A percentile compares a stretch with the other conserved stretches of the same genome.
Conservation (phyloP, 2,329 filamentous ascomycete species). For the Fusarium transvaalense region DNA sequence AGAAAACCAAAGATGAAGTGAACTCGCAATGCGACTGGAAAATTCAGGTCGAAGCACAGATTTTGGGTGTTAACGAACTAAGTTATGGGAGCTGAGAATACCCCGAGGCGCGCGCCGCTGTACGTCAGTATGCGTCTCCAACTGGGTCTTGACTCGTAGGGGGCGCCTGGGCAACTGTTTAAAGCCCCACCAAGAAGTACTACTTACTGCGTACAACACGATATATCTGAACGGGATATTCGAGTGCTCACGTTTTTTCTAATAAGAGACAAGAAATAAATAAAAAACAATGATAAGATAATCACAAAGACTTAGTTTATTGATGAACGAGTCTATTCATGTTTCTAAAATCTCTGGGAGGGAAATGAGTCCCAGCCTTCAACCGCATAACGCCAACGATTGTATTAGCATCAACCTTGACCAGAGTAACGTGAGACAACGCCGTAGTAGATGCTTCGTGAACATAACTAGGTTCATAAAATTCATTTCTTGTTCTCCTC, state of each 20-base stretch:
- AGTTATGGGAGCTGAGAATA: conserved; percentile 10
- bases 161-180: conserved; percentile 11
- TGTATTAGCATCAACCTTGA: conserved; percentile 26
- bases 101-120: conserved; percentile 33
- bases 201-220: background rate
- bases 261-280: too few relatives aligned
- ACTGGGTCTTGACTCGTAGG: conserved; percentile 13
- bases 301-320: too few relatives aligned
- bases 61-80: conserved; percentile 26
- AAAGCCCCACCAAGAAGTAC: conserved; percentile 15
- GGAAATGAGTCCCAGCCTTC: background rate
- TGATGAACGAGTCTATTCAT: background rate
- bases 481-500: conserved; percentile 59
- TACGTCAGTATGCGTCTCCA: conserved; percentile 44
- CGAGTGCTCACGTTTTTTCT: background rate
- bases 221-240: background rate
- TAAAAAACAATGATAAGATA: too few relatives aligned
- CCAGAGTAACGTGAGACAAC: conserved; percentile 20
- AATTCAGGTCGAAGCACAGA: conserved; percentile 5
- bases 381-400: conserved; percentile 12
- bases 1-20: background rate
- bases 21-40: conserved; percentile 8
- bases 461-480: background rate
- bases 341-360: background rate
- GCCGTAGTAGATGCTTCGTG: background rate